Base-by-base conservation (phyloP, 2,329 filamentous ascomycete species). In the Didymella lethalis region DNA sequence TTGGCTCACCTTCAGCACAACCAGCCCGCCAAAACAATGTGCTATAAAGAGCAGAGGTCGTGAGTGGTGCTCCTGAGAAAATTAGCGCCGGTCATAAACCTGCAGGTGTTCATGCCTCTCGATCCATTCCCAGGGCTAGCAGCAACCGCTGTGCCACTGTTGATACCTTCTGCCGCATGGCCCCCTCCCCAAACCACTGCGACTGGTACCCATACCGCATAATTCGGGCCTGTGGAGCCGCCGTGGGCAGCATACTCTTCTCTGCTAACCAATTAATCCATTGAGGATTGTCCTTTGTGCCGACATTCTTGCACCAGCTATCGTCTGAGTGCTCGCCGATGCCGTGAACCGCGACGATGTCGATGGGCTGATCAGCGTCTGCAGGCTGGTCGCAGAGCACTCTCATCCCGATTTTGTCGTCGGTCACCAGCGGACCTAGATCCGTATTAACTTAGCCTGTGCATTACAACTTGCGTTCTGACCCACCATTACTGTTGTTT, bases 401-500 rank as follows among this genome's bases (percentile, higher is more conserved):
- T 18, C 18, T 18, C 18, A 18, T 18, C 18, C 18, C 18, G 18
- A 18, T 18, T 18, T 18, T 18, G 18, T 18, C 18, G 18, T 18
- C 18, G 18, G 18, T 18, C 18, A 18, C 18, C 18, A 18, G 18
- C 18, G 18, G 18, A 18, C 18, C 18, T 18, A 1, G 18, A 18
- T 18, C 18, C 18, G 18, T 18, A 18, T 18, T 18, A 18, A 18
- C 18, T 18, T 18, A 18, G 18, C 18, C 18, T 18, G 1, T 18
- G 18, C 18, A 18, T 18, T 18, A 18, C 18, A 18, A 18, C 18
- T 18, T 18, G 18, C 18, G 18, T 18, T 38, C 34, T n/a, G 26
- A 55, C 64, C 23, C 52, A 61, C 59, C 60, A 64, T 64, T n/a
- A 44, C 46, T 56, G 32, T 18, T 40, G 16, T 16, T n/a, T 14